Base-by-base conservation (phyloP, 331 rosid genomes). In the Saraca asoca region DNA sequence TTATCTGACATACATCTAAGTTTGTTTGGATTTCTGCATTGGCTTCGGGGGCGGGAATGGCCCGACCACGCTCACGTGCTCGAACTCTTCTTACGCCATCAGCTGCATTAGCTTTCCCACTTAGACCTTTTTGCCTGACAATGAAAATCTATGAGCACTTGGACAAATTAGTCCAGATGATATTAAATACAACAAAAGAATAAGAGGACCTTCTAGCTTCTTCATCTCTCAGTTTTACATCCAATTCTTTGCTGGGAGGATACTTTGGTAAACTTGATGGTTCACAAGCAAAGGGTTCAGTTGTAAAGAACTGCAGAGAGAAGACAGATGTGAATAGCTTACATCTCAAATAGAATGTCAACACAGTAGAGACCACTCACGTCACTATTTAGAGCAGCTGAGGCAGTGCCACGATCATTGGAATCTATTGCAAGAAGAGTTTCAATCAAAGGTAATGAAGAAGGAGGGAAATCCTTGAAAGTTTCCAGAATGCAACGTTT, bases 231-330 rank as follows among this genome's bases (percentile, higher is more conserved):
- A 90, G 75, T 70, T 93, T 93, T 52, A 90, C 90, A 60, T 93
- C 98, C 82, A 87, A 63, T 83, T 93, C 98, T 78, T 90, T 93
- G 91, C 95, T 86, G 31, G 98, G 98, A 48, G 97, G 97, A 83
- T 87, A 93, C 76, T 90, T 90, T 6, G 98, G 98, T 62, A 93
- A 78, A 78, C 88, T 87, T 20, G 97, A 90, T 41, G 98, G 90
- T 71, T 90, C 98, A 73, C 98, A 85, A 73, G 97, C 88, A 71
- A 70, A 73, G 57, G 98, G 98, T 78, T 93, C 95, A 1, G 91
- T 66, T 64, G 80, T 69, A 69, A 93, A 93, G 66, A 86, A 90
- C 98, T 93, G 95, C 69, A 62, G 33, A 75, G 62, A 79, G 49
- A 72, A 74, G 45, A 59, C 49, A 68, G 43, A 73, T 70, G 57